Conservation (phyloP, 257 asterid species). For the Primulina tabacum region DNA sequence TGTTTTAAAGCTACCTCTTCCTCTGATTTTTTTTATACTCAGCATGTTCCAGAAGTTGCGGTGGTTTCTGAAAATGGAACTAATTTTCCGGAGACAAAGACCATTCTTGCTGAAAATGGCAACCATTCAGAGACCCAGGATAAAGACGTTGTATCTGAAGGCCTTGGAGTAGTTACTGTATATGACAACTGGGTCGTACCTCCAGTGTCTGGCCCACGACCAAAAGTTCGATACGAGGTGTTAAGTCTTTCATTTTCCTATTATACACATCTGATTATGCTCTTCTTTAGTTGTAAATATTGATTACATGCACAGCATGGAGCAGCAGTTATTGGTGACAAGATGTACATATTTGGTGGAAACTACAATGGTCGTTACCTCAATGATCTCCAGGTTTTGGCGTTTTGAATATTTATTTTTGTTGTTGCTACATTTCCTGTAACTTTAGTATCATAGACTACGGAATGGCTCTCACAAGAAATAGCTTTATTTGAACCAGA, state of each 20-base stretch:
- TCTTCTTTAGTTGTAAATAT: not conserved
- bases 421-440: slow-evolving; percentile 10
- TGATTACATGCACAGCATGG: slow-evolving; percentile 66
- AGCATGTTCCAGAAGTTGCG: slow-evolving; percentile 57
- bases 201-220: slow-evolving; percentile 65
- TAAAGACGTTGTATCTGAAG: slow-evolving; percentile 72
- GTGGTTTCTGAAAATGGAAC: slow-evolving; percentile 58
- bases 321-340: slow-evolving; percentile 81
- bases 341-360: slow-evolving; percentile 94
- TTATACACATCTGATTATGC: not conserved
- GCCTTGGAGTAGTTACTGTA: slow-evolving; percentile 54
- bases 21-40: slow-evolving; percentile 23
- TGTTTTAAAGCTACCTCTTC: slow-evolving; percentile 15
- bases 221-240: slow-evolving; percentile 86
- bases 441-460: slow-evolving; percentile 18
- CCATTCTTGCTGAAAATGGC: slow-evolving; percentile 69
- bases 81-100: slow-evolving; percentile 44
- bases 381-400: slow-evolving; percentile 89
- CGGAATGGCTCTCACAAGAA: slow-evolving; percentile 10
- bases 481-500: too few relatives aligned
- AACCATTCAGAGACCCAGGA: slow-evolving; percentile 65
- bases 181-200: slow-evolving; percentile 93
- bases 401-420: slow-evolving; percentile 21
- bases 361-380: slow-evolving; percentile 93
- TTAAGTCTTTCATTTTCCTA: slow-evolving; percentile 12